Conservation (phyloP, 441 rosid genomes). For the Eutrema salsugineum region DNA sequence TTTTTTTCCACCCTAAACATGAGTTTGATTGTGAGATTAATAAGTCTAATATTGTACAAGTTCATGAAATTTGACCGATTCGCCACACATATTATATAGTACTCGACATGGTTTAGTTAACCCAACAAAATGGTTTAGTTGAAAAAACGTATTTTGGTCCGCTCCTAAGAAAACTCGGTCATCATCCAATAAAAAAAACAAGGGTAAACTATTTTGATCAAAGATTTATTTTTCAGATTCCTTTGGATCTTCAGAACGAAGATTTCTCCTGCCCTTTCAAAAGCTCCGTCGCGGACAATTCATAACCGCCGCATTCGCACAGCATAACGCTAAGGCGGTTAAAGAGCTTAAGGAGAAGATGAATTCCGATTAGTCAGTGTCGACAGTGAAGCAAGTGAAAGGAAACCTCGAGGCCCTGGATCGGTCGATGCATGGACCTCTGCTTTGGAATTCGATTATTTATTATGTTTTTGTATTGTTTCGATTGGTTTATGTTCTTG, state of each 20-base stretch:
- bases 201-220: too few relatives aligned
- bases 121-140: too few relatives aligned
- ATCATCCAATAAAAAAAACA: too few relatives aligned
- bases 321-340: slow-evolving; percentile 56
- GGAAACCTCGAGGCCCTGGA: slow-evolving; percentile 75
- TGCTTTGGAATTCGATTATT: neutral
- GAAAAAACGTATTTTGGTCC: too few relatives aligned
- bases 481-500: neutral
- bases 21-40: too few relatives aligned
- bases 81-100: too few relatives aligned
- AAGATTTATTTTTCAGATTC: too few relatives aligned
- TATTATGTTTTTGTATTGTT: neutral
- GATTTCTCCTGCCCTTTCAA: slow-evolving; percentile 50
- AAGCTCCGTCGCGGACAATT: neutral
- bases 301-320: slow-evolving; percentile 34
- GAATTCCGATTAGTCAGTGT: slow-evolving; percentile 69
- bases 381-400: slow-evolving; percentile 77
- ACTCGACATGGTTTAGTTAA: too few relatives aligned
- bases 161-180: too few relatives aligned
- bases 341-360: slow-evolving; percentile 61
- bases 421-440: slow-evolving; percentile 35
- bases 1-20: too few relatives aligned
- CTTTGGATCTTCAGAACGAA: neutral
- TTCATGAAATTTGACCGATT: too few relatives aligned
- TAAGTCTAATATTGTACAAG: too few relatives aligned